A percentile compares a stretch with the other conserved stretches of the same genome.
Conservation (phyloP, 1,139 yeast genomes). For the Magnusiomyces magnusii region DNA sequence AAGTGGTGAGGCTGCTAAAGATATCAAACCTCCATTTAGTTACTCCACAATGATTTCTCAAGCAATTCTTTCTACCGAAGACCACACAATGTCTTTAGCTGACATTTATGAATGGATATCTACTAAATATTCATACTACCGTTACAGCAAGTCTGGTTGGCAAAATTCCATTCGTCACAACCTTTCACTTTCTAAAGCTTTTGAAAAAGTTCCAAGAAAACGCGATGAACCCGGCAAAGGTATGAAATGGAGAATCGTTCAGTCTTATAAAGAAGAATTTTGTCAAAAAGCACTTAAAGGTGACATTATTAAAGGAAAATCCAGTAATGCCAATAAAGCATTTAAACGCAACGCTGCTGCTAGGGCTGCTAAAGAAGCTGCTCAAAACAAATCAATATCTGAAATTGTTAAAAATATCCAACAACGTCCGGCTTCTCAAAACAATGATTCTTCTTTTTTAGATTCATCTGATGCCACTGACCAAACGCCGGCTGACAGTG, state of each 20-base stretch:
- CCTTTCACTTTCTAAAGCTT: slow-evolving; percentile 72
- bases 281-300: slow-evolving; percentile 68
- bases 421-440: neutral
- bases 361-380: neutral
- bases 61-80: slow-evolving; percentile 81
- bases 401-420: neutral
- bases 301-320: slow-evolving; percentile 37
- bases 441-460: neutral
- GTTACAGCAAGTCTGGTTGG: slow-evolving; percentile 91
- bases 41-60: slow-evolving; percentile 98
- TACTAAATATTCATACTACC: slow-evolving; percentile 79
- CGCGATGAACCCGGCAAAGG: slow-evolving; percentile 98
- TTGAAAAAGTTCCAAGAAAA: slow-evolving; percentile 90
- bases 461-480: neutral
- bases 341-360: neutral
- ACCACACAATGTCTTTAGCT: slow-evolving; percentile 80
- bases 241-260: slow-evolving; percentile 97
- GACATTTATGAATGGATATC: slow-evolving; percentile 93
- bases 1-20: slow-evolving; percentile 84
- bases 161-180: slow-evolving; percentile 83
- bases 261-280: slow-evolving; percentile 75
- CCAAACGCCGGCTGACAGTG: neutral
- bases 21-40: slow-evolving; percentile 92
- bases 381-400: neutral
- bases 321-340: neutral